Evolutionary conservation across 352 stramenopile species (phyloP), one percentile per base, ranked within the genome.

Genomic region (Globisporangium carolinianum): DNA sequence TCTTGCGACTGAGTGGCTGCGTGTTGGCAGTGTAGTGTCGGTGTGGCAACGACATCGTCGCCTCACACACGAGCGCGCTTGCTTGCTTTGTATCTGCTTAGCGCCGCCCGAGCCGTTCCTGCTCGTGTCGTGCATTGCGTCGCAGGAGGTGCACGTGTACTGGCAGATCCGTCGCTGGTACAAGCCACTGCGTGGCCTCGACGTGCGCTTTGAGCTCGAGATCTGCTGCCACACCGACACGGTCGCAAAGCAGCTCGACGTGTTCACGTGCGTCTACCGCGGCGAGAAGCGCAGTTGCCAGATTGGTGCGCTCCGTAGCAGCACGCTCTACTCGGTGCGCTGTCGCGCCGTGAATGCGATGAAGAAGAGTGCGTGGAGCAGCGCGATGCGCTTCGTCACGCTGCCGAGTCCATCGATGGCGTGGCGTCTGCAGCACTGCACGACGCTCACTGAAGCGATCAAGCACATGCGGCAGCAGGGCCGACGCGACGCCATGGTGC

Each of bases 71-170:
- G 1, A 32, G 24, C 1, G 24, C 24, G 24, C 24, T 32, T 32
- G 24, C 24, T 32, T 32, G 24, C 24, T 32, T 32, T 32, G 24
- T 32, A 32, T 32, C 24, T 32, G 24, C 8, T 8, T 57, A 89
- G 79, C 69, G 6, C 79, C 79, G 1, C 73, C 71, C 0, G 75
- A 83, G 42, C 79, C 79, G 47, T 74, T 86, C 18, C 62, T 89
- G 17, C 67, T 89, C 42, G 76, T 75, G 1, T 73, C 75, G 6
- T 71, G 69, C 35, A 53, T 89, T 15, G 53, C 68, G 37, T 75
- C 73, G 4, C 65, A 67, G 8, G 67, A 73, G 17, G 57, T 83
- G 6, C 55, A 79, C 51, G 73, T 76, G 49, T 87, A 82, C 58
- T 89, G 79, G 79, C 74, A 83, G 50, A 69, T 85, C 45, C 53